Base-by-base conservation (phyloP, 2,329 filamentous ascomycete genomes). In the Karstenula rhodostoma region DNA sequence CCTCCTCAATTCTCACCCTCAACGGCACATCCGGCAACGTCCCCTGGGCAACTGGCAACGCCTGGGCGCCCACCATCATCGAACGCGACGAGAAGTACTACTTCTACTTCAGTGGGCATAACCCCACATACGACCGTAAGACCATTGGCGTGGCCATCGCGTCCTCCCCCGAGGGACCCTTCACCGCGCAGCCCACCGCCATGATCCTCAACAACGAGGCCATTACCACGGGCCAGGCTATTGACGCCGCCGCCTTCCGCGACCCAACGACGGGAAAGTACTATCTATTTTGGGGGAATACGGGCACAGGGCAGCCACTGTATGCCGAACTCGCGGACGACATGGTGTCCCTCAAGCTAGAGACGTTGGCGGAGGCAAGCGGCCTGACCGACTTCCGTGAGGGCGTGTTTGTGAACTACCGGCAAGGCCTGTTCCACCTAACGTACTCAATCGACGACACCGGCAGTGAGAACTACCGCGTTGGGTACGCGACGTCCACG, bases 361-460 rank as follows among this genome's bases (percentile, higher is more conserved):
- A 55, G 22, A 70, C 67, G 1, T 58, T 66, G 1, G 58, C 49
- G 12, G 40, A 53, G 9, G 64, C 72, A 32, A 33, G 37, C 22
- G 70, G 70, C 1, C 63, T 73, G 2, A 60, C 47, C 0, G 64
- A 68, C 29, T 72, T 73, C 61, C 67, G 71, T 22, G 71, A 73
- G 48, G 71, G 67, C 12, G 37, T 67, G 7, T 73, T 73, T 54
- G 35, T 72, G 12, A 73, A 72, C 61, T 71, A 69, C 58, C 65
- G 69, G 37, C 19, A 63, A 8, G 70, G 69, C 0, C 33, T 71
- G 10, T 73, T 66, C 60, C 69, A 73, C 57, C 58, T 73, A 12
- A 73, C 70, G 0, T 73, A 73, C 59, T 68, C 66, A 4, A 69
- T 73, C 56, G 71, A 73, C 58, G 71, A 73, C 56, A 73, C 70